A percentile compares a stretch with the other conserved stretches of the same genome.
These are phyloP conservation scores for Rhododendron williamsianum DNA, from an alignment of 148 eudicot species.

Conservation along the genomic window DNA sequence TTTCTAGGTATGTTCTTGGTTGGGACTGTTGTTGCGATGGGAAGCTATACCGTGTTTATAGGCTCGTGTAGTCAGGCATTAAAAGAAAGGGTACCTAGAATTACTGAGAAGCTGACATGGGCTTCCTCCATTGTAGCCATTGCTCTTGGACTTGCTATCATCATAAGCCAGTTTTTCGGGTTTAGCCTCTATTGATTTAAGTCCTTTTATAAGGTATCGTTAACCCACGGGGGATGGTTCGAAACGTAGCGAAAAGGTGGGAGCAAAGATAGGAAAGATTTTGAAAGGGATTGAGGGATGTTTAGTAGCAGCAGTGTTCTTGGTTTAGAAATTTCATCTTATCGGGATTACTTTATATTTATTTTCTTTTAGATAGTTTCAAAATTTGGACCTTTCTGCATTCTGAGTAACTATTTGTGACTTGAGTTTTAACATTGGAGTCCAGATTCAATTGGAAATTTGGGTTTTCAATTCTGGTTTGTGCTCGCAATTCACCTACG, in stretches of 20 bases:
- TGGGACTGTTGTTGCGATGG: slow-evolving; percentile 92
- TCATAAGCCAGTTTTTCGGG: slow-evolving; percentile 83
- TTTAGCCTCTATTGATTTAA: slow-evolving; percentile 62
- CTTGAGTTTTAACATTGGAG: background rate
- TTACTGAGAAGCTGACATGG: slow-evolving; percentile 97
- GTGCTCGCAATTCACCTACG: background rate
- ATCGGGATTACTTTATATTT: background rate
- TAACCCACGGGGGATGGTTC: background rate
- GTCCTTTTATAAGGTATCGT: background rate
- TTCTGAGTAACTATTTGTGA: background rate
- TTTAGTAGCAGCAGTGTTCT: background rate
- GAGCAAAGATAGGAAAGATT: background rate
- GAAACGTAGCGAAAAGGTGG: background rate
- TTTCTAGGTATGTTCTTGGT: slow-evolving; percentile 84
- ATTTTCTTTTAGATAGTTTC: background rate
- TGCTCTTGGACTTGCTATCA: slow-evolving; percentile 73
- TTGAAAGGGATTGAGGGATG: background rate
- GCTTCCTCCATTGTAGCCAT: slow-evolving; percentile 84
- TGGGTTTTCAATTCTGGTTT: background rate
- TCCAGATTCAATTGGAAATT: background rate
- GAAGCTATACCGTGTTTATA: slow-evolving; percentile 85
- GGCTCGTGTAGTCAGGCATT: slow-evolving; percentile 97
- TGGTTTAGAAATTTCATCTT: background rate
- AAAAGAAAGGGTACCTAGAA: slow-evolving; percentile 80
- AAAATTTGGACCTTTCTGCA: background rate